Evolutionary conservation across 2,329 filamentous ascomycete genomes (phyloP).

Genomic region (Trichoderma gracile): DNA sequence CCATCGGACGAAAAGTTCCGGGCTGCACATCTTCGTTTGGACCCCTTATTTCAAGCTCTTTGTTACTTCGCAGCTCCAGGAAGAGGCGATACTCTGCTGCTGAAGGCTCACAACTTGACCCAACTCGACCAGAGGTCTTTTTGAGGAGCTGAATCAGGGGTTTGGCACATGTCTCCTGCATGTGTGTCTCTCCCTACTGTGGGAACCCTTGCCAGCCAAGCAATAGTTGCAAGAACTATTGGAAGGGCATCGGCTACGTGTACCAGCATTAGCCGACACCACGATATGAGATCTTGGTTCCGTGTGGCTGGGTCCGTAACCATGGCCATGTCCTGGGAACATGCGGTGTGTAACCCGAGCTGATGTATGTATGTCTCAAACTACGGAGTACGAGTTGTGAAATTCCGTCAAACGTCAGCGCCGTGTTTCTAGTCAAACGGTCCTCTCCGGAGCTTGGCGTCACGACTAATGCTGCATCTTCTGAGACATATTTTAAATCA

Average conservation of each 20-base stretch:
- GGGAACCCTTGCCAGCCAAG: background rate
- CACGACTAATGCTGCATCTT: background rate
- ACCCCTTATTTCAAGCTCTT: background rate
- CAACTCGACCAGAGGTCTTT: too few species aligned
- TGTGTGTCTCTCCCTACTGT: background rate
- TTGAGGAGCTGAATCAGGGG: background rate
- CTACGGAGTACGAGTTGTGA: background rate
- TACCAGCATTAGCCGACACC: background rate
- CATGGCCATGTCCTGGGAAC: conserved; percentile 1
- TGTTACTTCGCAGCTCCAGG: background rate
- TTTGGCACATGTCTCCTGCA: background rate
- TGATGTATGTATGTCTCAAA: background rate
- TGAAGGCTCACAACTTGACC: background rate
- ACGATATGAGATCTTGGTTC: conserved; percentile 4
- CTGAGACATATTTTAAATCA: background rate
- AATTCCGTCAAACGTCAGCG: background rate
- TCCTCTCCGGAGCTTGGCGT: background rate
- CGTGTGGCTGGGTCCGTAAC: background rate
- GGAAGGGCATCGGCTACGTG: background rate
- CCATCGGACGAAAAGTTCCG: background rate
- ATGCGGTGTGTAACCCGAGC: conserved; percentile 3
- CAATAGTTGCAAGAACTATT: conserved; percentile 5
- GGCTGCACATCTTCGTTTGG: background rate
- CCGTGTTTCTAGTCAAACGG: background rate
- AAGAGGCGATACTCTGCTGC: background rate